Conservation (phyloP, 345 rosid species). For the Melaleuca alternifolia region DNA sequence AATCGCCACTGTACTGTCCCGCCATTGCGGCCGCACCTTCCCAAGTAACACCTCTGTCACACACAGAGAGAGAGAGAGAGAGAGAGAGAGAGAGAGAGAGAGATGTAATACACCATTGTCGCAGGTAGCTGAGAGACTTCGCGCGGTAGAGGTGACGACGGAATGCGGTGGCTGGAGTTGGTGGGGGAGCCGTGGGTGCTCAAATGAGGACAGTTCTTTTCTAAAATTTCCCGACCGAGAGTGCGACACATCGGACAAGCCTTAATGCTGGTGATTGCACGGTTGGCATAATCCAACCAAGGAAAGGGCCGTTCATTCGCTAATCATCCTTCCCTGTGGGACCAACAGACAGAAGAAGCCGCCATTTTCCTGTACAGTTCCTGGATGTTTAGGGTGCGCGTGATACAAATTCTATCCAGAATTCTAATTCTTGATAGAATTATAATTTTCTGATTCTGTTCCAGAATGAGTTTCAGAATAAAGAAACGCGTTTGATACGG, state of each 20-base stretch:
- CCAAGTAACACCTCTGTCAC: neutral
- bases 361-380: neutral
- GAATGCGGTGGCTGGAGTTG: neutral
- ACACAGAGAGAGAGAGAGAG: neutral
- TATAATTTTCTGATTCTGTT: no score
- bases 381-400: neutral
- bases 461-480: no score
- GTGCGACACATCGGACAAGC: neutral
- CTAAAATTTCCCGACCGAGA: neutral
- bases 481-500: no score
- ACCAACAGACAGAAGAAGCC: neutral
- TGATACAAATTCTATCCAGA: no score
- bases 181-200: neutral
- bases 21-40: neutral
- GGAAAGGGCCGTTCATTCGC: neutral
- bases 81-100: neutral
- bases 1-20: neutral
- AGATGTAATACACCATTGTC: neutral
- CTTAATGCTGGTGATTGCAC: neutral
- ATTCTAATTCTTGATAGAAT: no score
- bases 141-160: neutral
- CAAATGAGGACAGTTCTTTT: neutral
- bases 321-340: neutral
- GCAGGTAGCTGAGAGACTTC: neutral
- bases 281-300: neutral